Evolutionary conservation across 805 yeast species (phyloP), one percentile per base, ranked within the genome.

Genomic region (Yarrowia hollandica): DNA sequence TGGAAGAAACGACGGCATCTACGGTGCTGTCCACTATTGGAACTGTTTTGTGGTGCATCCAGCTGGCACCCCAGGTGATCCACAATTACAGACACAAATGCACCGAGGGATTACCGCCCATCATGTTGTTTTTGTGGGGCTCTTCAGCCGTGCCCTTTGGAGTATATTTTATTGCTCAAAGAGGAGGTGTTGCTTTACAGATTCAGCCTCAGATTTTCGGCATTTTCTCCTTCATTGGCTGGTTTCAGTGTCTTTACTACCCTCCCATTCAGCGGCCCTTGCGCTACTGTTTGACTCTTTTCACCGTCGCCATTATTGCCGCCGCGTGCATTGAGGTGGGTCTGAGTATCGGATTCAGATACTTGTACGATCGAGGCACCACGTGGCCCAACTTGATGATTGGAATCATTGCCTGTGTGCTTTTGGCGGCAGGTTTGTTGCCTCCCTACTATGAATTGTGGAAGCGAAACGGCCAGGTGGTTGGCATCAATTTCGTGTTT

Each of bases 31-130:
- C 90, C 1, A 90, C 96, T 11, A 77, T 88, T 1, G 97, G 96
- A 5, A 92, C 98, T 0, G 83, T 91, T 1, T 79, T 88, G 60
- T 92, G 97, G 97, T 91, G 97, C 71, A 75, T 91, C 63, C 97
- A 92, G 72, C 74, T 92, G 63, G 77, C 90, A 1, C 97, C 97
- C 1, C 98, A 88, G 68, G 84, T 91, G 44, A 76, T 82, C 60
- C 77, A 83, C 68, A 91, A 92, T 69, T 90, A 80, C 74, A 77
- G 77, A 60, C 79, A 80, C 8, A 90, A 92, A 66, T 83, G 90
- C 68, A 87, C 96, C 61, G 86, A 84, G 23, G 97, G 98, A 0
- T 73, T 91, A 9, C 96, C 96, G 1, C 90, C 91, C 5, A n/a
- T 80, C 31, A 90, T 92, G 96, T 79, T 89, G 82, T 80, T 89